Base-by-base conservation (phyloP, 306 rosid genomes). In the Calophaca sinica region DNA sequence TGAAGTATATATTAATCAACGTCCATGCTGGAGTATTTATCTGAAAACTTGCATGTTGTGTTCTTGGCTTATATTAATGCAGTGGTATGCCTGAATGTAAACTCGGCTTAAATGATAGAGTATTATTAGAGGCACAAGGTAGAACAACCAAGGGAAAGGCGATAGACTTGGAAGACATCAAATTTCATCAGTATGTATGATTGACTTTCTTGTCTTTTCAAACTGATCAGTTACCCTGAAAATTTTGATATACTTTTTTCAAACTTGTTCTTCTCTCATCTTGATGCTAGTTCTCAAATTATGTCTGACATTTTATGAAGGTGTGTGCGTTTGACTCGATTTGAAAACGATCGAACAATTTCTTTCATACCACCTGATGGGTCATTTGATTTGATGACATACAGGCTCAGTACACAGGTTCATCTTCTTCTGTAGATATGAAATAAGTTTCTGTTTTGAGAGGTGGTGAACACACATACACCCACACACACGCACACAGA, bases 1-100 rank as follows among this genome's bases (percentile, higher is more conserved):
- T 75, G 70, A 66, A 58, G 55, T 66, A 65, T 64, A 76, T 72
- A 35, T 42, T 39, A 50, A 12, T 35, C 31, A 14, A 73, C 46
- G 33, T 72, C 10, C 28, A 44, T 79, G 51, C 41, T 54, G 38
- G 41, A 39, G 62, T 38, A 61, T 75, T 66, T 81, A 55, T 84
- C 54, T 73, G 53, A 15, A 77, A 68, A 68, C 70, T 83, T 31
- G 62, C 4, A 3, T 35, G 48, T 82, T 71, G 13, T 14, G 3
- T 50, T 66, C 33, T 71, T 72, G 82, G 80, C 68, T 68, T 86
- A 39, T 81, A 15, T 26, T 70, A 53, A 77, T 82, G 83, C 94
- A 93, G 98, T 88, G 98, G 98, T 79, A 93, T 93, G 98, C 98
- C 98, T 2, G 98, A 93, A 82, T 93, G 98, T 86, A 93, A 91